Conservation (phyloP, 768 basidiomycete species). For the Boletus subparvulus region DNA sequence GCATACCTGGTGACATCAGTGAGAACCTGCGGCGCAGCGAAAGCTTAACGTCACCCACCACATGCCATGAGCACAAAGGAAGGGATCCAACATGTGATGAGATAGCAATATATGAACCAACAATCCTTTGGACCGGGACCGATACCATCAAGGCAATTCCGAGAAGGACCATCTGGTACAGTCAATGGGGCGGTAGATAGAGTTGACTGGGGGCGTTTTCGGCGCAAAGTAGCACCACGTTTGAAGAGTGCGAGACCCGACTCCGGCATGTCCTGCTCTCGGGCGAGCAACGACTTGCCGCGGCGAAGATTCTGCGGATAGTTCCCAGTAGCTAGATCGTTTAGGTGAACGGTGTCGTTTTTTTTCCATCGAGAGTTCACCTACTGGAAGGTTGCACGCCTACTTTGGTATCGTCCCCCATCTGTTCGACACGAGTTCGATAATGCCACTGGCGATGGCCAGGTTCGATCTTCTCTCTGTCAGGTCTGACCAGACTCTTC, state of each 20-base stretch:
- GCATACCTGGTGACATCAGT: conserved; percentile 57
- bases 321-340: conserved; percentile 68
- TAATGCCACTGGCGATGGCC: conserved; percentile 95
- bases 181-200: conserved; percentile 40
- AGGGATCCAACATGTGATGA: conserved; percentile 85
- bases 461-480: conserved; percentile 95
- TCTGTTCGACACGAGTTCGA: conserved; percentile 77
- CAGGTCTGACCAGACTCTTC: conserved; percentile 89
- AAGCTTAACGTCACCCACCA: conserved; percentile 50
- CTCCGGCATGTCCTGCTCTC: conserved; percentile 90
- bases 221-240: conserved; percentile 74
- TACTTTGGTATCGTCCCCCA: conserved; percentile 68
- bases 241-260: conserved; percentile 93
- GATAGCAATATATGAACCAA: conserved; percentile 93
- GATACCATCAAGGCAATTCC: conserved; percentile 66
- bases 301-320: conserved; percentile 68
- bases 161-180: conserved; percentile 36
- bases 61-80: conserved; percentile 70
- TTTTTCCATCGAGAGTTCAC: conserved; percentile 34
- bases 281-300: conserved; percentile 84
- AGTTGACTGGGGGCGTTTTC: conserved; percentile 55
- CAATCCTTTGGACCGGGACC: conserved; percentile 87
- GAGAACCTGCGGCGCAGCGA: conserved; percentile 1
- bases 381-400: conserved; percentile 81
- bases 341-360: neutral